Evolutionary conservation across 345 rosid genomes (phyloP), one percentile per base, ranked within the genome.

Genomic region (Acer saccharum): DNA sequence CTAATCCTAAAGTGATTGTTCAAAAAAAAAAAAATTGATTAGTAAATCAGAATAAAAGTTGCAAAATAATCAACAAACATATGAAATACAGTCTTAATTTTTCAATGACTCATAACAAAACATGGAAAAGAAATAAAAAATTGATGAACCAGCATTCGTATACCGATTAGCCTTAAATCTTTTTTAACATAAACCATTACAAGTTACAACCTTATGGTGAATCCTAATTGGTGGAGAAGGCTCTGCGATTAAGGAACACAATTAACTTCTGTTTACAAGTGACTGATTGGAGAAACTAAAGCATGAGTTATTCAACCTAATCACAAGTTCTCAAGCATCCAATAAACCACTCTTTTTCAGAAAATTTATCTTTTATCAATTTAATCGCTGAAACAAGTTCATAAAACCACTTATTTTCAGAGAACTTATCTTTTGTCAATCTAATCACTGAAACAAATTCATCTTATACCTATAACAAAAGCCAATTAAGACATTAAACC

Each of bases 1-100:
- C 91, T 91, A 80, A 92, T 70, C 99, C 99, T 93, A 39, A 72
- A 75, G 35, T 73, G 75, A 66, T 72, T 32, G 16, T 27, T 65
- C 75, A 63, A 43, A 43, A 43, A 6, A 43, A 6, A 41, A 7
- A 60, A 21, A 60, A 8, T 18, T 73, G 44, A 16, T 68, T 20
- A n/a, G 39, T 29, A 14, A 48, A 18, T 27, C 54, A 7, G 21
- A 58, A 29, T 48, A 76, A 35, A 35, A 35, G 6, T 35, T 35
- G 0, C 39, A 35, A 41, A 65, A 17, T 39, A 8, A 29, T 67
- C 67, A 44, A 27, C 41, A 69, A 71, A 68, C 32, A 32, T 66
- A 29, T 8, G 54, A 18, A 48, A 46, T 6, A 9, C 43, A 48
- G 50, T 63, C 44, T 48, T 27, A 21, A 54, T 6, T 41, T 55